Conservation (phyloP, 768 basidiomycete species). For the Amanita subjunquillea region DNA sequence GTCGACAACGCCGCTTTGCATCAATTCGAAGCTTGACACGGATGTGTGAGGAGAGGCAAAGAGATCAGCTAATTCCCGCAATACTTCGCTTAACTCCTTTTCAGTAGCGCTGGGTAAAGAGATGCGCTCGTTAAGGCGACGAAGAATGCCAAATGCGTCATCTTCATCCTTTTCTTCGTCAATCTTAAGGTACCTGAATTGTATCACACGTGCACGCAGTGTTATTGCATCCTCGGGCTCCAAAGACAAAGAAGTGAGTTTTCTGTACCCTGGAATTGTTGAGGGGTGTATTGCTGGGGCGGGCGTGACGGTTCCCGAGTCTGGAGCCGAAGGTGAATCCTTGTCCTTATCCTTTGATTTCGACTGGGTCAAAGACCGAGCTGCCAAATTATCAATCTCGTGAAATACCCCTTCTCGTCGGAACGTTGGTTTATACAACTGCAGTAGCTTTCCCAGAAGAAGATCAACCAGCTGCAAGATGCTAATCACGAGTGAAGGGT, state of each 20-base stretch:
- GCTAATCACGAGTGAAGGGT: conserved; percentile 74
- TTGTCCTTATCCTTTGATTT: conserved; percentile 39
- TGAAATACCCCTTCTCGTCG: conserved; percentile 94
- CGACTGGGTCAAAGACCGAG: conserved; percentile 43
- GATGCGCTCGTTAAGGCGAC: conserved; percentile 56
- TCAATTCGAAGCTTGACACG: conserved; percentile 90
- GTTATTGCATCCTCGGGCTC: conserved; percentile 91
- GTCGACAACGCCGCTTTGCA: conserved; percentile 91
- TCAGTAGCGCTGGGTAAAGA: conserved; percentile 45
- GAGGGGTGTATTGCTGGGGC: conserved; percentile 24
- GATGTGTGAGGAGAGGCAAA: conserved; percentile 70
- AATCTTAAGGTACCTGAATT: conserved; percentile 64
- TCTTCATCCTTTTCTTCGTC: conserved; percentile 49
- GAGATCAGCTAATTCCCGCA: conserved; percentile 70
- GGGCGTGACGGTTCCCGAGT: conserved; percentile 25
- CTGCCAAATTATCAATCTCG: conserved; percentile 76
- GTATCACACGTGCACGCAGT: conserved; percentile 81
- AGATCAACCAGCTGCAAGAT: conserved; percentile 92
- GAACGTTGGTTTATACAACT: conserved; percentile 82
- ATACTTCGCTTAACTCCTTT: conserved; percentile 45
- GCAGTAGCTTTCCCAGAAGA: conserved; percentile 73
- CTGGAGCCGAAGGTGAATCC: conserved; percentile 30
- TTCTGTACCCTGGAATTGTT: conserved; percentile 56
- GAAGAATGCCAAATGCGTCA: conserved; percentile 53
- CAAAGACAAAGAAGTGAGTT: conserved; percentile 53